These are phyloP conservation scores for Geosmithia morbida DNA, from an alignment of 2,329 filamentous ascomycete species.

Conservation along the genomic window DNA sequence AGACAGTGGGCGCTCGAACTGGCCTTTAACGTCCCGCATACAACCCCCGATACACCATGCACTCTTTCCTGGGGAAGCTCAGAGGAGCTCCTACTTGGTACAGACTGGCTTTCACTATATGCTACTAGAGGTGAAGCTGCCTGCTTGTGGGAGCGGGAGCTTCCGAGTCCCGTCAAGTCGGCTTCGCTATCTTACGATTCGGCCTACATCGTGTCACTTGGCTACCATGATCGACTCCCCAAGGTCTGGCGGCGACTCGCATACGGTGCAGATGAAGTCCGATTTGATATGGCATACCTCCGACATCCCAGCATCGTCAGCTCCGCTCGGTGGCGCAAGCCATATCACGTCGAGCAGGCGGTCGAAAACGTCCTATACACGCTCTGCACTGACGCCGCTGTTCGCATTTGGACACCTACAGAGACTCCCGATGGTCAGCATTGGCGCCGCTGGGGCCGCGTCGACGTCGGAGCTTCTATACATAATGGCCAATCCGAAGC, in stretches of 20 bases:
- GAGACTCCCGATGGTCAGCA: slow-evolving; percentile 58
- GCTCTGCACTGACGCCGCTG: slow-evolving; percentile 62
- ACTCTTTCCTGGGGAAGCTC: slow-evolving; percentile 73
- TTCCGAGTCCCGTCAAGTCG: slow-evolving; percentile 61
- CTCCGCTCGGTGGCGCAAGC: slow-evolving; percentile 71
- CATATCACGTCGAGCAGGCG: slow-evolving; percentile 61
- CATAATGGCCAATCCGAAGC: slow-evolving; percentile 19
- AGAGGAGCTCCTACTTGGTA: slow-evolving; percentile 73
- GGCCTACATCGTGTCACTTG: slow-evolving; percentile 69
- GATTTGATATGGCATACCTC: slow-evolving; percentile 85
- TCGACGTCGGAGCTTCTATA: slow-evolving; percentile 64
- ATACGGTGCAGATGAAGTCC: slow-evolving; percentile 68
- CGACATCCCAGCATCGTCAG: slow-evolving; percentile 74
- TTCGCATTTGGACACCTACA: slow-evolving; percentile 72
- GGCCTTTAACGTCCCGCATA: slow-evolving; percentile 31
- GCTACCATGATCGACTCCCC: slow-evolving; percentile 64
- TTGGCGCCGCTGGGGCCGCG: slow-evolving; percentile 64
- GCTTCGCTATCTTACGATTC: slow-evolving; percentile 78
- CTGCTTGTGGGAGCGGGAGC: slow-evolving; percentile 56
- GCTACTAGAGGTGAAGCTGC: slow-evolving; percentile 30
- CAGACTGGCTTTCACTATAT: slow-evolving; percentile 56
- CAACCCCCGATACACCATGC: slow-evolving; percentile 18
- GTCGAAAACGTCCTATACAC: slow-evolving; percentile 85
- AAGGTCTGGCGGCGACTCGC: slow-evolving; percentile 87
- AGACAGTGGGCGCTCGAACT: slow-evolving; percentile 50